Conservation (phyloP, 1,139 yeast species). For the Pichia sp. region DNA sequence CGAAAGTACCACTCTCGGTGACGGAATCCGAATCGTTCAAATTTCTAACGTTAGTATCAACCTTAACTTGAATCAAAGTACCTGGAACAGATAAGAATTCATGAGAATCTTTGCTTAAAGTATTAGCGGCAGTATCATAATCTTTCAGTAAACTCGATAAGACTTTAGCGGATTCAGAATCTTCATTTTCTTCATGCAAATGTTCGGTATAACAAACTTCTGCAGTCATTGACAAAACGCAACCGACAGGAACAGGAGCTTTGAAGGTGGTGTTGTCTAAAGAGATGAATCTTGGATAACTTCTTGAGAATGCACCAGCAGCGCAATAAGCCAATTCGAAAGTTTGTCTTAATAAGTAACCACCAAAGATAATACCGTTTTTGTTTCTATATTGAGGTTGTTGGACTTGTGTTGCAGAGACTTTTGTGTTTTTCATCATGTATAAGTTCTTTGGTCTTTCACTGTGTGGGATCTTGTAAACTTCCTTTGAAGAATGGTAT, state of each 20-base stretch:
- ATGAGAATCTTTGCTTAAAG: constrained; percentile 48
- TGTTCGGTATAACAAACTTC: constrained; percentile 83
- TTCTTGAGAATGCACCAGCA: constrained; percentile 82
- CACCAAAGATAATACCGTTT: constrained; percentile 95
- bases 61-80: constrained; percentile 84
- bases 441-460: constrained; percentile 46
- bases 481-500: constrained; percentile 61
- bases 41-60: constrained; percentile 73
- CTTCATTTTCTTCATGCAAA: constrained; percentile 43
- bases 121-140: constrained; percentile 57
- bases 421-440: constrained; percentile 69
- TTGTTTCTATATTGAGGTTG: constrained; percentile 96
- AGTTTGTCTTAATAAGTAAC: constrained; percentile 85
- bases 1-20: constrained; percentile 81
- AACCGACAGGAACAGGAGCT: constrained; percentile 94
- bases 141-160: constrained; percentile 31
- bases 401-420: constrained; percentile 80
- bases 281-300: constrained; percentile 85
- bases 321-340: constrained; percentile 92
- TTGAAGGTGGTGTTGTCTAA: constrained; percentile 89
- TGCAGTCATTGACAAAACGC: constrained; percentile 79
- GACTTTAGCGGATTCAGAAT: constrained; percentile 37
- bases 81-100: constrained; percentile 78
- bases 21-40: constrained; percentile 54
- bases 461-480: constrained; percentile 19